Base-by-base conservation (phyloP, 352 stramenopile species). In the Globisporangium echinulatum region DNA sequence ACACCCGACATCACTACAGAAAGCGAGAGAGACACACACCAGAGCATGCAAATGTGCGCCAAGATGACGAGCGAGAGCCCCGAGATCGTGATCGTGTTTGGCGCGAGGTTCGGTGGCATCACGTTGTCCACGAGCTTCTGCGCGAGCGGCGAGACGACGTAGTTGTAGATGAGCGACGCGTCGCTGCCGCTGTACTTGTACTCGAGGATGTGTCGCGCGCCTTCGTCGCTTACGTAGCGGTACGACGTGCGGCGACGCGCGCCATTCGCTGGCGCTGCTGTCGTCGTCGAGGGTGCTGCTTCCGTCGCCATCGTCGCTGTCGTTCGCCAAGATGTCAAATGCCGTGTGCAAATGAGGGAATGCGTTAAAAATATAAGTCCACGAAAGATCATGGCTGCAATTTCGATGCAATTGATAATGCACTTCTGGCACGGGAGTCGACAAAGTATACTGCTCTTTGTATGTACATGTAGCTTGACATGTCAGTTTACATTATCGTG, bases 131-230 rank as follows among this genome's bases (percentile, higher is more conserved):
- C 85, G 49, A 92, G 82, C 72, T 70, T 72, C 64, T 94, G 82
- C 39, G 82, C 84, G 33, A 77, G 49, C 7, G 85, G 85, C 52
- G 82, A 93, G 68, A 92, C 82, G 36, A 88, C 63, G 71, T 90
- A 62, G 61, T 91, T 93, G 80, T 95, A 95, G 54, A 93, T 54
- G 8, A 92, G 63, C 58, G 82, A 92, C 19, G 76, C 75, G 55
- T 95, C 85, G 56, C 75, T 90, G 64, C 85, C 85, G 70, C 82
- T 92, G 74, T 95, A 95, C 72, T 90, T 87, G 63, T 94, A 92
- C 25, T 77, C 68, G 64, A 85, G 56, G 40, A 92, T 79, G 59
- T 75, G 71, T 60, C 84, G 77, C 50, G 83, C 82, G 55, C 83
- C 83, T 5, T 87, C 75, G 49, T 77, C 71, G 33, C 80, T 87